A percentile compares a stretch with the other conserved stretches of the same genome.
These are phyloP conservation scores for Tylopilus sp. DNA, from an alignment of 1,284 basidiomycete genomes.

Conservation along the genomic window DNA sequence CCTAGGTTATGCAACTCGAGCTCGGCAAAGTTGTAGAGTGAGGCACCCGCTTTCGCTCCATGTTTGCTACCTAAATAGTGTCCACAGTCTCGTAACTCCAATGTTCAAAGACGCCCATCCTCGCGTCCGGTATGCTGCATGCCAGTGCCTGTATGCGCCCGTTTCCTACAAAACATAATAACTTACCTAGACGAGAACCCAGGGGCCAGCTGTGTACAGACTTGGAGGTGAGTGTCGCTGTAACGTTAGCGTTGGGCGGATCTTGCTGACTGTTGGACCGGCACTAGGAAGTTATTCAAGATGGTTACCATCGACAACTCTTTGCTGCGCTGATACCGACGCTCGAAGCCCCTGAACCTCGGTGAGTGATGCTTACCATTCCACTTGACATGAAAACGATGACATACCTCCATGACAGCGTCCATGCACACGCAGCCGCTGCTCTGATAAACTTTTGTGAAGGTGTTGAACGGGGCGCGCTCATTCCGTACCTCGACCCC, in stretches of 20 bases:
- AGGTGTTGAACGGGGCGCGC: slow-evolving; percentile 65
- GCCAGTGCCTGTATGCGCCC: slow-evolving; percentile 69
- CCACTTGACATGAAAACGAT: background rate
- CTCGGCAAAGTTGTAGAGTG: slow-evolving; percentile 71
- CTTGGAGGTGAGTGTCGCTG: slow-evolving; percentile 52
- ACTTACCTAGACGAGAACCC: slow-evolving; percentile 7
- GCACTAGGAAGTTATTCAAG: slow-evolving; percentile 67
- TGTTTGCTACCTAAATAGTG: slow-evolving; percentile 1
- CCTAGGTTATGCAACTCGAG: slow-evolving; percentile 68
- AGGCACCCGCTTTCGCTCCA: slow-evolving; percentile 22
- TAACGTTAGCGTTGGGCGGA: background rate
- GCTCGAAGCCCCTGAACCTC: slow-evolving; percentile 68
- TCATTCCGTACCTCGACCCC: slow-evolving; percentile 70
- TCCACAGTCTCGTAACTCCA: slow-evolving; percentile 60
- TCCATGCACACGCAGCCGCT: slow-evolving; percentile 78
- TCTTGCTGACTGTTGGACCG: background rate
- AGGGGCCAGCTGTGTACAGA: slow-evolving; percentile 82
- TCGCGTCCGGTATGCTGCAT: slow-evolving; percentile 76
- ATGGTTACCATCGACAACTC: slow-evolving; percentile 60
- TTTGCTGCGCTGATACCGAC: slow-evolving; percentile 68
- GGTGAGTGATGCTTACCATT: slow-evolving; percentile 41
- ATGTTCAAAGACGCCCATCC: slow-evolving; percentile 76
- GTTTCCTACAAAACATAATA: background rate
- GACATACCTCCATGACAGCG: slow-evolving; percentile 51
- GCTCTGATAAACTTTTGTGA: slow-evolving; percentile 89